Percentiles rank a stretch among this genome's conserved stretches.
These are phyloP conservation scores for Calcarisporium arbuscula DNA, from an alignment of 2,329 filamentous ascomycete species.

Conservation along the genomic window DNA sequence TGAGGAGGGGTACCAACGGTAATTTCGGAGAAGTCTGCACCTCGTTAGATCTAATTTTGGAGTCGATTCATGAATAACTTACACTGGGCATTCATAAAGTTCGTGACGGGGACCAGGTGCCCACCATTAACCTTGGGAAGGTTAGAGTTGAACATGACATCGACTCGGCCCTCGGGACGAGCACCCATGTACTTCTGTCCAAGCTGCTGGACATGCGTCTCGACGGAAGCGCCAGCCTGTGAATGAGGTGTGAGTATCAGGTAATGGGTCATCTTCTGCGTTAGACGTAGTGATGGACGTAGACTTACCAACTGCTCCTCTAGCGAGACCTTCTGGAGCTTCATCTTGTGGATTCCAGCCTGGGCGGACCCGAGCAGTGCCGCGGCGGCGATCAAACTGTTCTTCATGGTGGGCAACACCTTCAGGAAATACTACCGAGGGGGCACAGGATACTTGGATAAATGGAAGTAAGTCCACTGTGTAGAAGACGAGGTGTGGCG, in stretches of 20 bases:
- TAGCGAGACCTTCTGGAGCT: conserved; percentile 93
- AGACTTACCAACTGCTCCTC: conserved; percentile 80
- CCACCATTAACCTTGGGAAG: conserved; percentile 57
- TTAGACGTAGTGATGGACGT: no score
- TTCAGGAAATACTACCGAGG: conserved; percentile 7
- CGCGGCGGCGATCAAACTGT: conserved; percentile 69
- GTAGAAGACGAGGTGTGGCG: no score
- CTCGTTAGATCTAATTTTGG: background rate
- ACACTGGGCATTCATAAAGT: conserved; percentile 99
- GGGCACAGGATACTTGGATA: background rate
- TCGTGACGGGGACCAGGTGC: conserved; percentile 84
- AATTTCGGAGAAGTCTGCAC: conserved; percentile 91
- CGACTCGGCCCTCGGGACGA: conserved; percentile 60
- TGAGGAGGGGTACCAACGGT: conserved; percentile 86
- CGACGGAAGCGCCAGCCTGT: conserved; percentile 73
- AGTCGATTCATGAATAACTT: conserved; percentile 33
- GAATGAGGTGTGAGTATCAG: conserved; percentile 11
- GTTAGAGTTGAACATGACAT: conserved; percentile 74
- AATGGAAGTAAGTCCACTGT: no score
- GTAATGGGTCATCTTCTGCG: no score
- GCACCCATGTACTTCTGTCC: conserved; percentile 93
- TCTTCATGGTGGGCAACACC: conserved; percentile 66
- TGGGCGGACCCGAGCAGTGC: conserved; percentile 76
- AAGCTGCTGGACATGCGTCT: conserved; percentile 73
- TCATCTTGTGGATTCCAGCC: conserved; percentile 90